phyloP scores from a whole-genome alignment of 805 yeast genomes.

The Debaryomyces maramus region DNA sequence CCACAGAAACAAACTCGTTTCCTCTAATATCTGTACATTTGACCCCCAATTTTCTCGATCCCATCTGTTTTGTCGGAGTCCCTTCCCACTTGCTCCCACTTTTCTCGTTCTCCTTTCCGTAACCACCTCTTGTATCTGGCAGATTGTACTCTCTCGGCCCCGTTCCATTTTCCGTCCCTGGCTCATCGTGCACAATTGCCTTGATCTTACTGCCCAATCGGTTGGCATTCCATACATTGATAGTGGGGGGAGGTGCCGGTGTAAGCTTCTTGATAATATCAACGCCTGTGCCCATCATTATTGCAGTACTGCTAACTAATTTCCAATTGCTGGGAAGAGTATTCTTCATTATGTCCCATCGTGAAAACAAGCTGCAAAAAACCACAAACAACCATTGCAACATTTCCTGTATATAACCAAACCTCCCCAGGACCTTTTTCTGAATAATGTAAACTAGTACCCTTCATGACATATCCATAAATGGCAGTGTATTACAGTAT shows the following conservation, averaged over 20 bases:
- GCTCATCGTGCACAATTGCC: not conserved
- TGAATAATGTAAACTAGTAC: no score
- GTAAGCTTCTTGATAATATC: not conserved
- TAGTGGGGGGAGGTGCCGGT: not conserved
- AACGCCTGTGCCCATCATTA: not conserved
- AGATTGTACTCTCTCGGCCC: not conserved
- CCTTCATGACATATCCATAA: no score
- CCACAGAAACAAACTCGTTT: not conserved
- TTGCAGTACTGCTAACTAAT: no score
- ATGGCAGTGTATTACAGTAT: no score
- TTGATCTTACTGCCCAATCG: not conserved
- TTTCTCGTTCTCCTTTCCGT: not conserved
- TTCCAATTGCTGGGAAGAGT: no score
- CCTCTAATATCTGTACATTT: not conserved
- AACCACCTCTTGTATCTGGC: not conserved
- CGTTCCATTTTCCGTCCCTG: not conserved
- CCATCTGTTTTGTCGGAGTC: no score
- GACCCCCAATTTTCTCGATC: not conserved
- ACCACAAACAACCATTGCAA: constrained; percentile 1
- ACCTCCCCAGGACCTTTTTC: no score
- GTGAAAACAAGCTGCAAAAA: not conserved
- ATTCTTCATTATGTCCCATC: no score
- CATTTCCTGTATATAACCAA: no score
- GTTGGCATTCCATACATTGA: not conserved
- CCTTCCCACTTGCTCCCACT: no score